phyloP scores from a whole-genome alignment of 768 basidiomycete species.

The Mycena leptocephala region DNA sequence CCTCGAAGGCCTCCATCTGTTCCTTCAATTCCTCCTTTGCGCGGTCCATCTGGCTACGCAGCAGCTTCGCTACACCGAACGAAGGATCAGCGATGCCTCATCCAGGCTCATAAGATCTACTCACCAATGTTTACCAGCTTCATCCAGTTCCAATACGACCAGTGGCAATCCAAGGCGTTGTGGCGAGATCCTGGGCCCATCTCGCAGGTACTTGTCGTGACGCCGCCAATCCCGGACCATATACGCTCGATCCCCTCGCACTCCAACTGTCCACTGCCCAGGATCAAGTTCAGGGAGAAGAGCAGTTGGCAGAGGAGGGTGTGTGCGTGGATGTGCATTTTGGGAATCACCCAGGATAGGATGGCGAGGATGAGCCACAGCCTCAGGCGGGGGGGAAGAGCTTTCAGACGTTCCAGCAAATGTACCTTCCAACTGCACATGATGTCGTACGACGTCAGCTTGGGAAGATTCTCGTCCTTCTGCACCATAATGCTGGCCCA shows the following conservation, averaged over 20 bases:
- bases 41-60: background rate
- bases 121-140: constrained; percentile 43
- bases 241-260: background rate
- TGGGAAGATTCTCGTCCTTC: no score
- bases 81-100: background rate
- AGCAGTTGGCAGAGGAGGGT: background rate
- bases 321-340: background rate
- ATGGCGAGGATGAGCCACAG: no score
- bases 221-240: background rate
- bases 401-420: no score
- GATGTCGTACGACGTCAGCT: no score
- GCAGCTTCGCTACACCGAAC: background rate
- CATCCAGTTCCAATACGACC: constrained; percentile 44
- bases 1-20: no score
- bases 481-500: no score
- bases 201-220: background rate
- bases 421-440: no score
- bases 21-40: no score
- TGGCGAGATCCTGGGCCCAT: constrained; percentile 16
- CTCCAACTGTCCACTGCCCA: background rate
- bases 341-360: background rate
- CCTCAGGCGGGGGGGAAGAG: no score
- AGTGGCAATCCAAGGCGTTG: constrained; percentile 46
- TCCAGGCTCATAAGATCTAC: constrained; percentile 32
- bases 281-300: background rate